Evolutionary conservation across 2,329 filamentous ascomycete genomes (phyloP), one percentile per base, ranked within the genome.

Genomic region (Aspergillus brasiliensis): DNA sequence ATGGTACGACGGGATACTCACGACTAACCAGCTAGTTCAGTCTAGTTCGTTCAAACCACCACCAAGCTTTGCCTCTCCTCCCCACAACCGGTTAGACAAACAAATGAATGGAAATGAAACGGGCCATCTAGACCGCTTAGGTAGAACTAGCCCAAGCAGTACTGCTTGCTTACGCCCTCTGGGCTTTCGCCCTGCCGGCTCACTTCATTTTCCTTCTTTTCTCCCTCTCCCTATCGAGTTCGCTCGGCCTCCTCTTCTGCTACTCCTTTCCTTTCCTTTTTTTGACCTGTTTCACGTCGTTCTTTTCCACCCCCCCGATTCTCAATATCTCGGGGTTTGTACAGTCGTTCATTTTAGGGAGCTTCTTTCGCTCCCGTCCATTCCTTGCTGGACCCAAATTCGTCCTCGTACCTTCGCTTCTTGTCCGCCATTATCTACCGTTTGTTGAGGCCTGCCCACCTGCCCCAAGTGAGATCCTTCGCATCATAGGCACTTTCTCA

Each of bases 311-410:
- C 40, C 63, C 62, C 64, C 38, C 40, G 23, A 21, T 25, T 38
- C 38, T 44, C 25, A 42, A 15, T 34, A 53, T 52, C 52, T 58
- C 31, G 55, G 51, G 57, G 58, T 38, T 37, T 53, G 47, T 53
- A 52, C 62, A 53, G 54, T 63, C 61, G 27, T 61, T 61, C 61
- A 62, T 58, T 44, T 55, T 38, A 52, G 57, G 60, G 65, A 63
- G 60, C 64, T 37, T 51, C 19, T 25, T 48, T 56, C 21, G 60
- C 66, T 61, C 62, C 60, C 60, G 62, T 71, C 67, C 71, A 69
- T 64, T 73, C 70, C 57, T 73, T 72, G 40, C 56, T 59, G 31
- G 31, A 34, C 10, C 34, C 40, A 54, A 60, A 31, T 47, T 40
- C 48, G 27, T 23, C 42, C 46, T 47, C 37, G 17, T 28, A 25